Evolutionary conservation across 1,139 yeast genomes (phyloP).

Genomic region (Zygoascus hellenicus): DNA sequence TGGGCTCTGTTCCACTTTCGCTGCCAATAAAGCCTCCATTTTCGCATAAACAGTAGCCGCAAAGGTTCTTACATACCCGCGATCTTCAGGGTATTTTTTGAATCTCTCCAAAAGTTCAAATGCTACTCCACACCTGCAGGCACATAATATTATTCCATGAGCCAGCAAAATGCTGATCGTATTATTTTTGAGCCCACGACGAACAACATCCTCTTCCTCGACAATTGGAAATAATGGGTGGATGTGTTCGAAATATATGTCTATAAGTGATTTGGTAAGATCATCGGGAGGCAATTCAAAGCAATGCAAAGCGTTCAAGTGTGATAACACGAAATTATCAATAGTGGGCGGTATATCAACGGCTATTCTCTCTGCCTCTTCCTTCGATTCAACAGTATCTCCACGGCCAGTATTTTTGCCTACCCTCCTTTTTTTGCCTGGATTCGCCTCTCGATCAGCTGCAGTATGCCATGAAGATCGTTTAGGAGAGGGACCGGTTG

Average conservation of each 20-base stretch:
- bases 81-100: background rate
- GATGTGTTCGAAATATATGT: conserved; percentile 51
- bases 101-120: conserved; percentile 4
- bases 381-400: background rate
- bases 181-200: background rate
- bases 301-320: conserved; percentile 33
- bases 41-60: conserved; percentile 10
- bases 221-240: conserved; percentile 59
- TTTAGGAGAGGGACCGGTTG: background rate
- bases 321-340: conserved; percentile 16
- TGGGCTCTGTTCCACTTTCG: conserved; percentile 12
- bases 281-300: conserved; percentile 51
- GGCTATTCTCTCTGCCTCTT: conserved; percentile 3
- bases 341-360: conserved; percentile 16
- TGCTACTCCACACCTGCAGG: conserved; percentile 11
- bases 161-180: conserved; percentile 13
- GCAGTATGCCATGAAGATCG: background rate
- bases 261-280: conserved; percentile 46
- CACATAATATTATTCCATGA: conserved; percentile 18
- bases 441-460: background rate
- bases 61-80: conserved; percentile 11
- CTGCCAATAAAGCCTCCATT: conserved; percentile 13
- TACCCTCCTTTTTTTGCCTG: background rate
- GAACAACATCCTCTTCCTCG: conserved; percentile 27
- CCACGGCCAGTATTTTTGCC: background rate